Evolutionary conservation across 2,329 filamentous ascomycete genomes (phyloP), one percentile per base, ranked within the genome.

Genomic region (Colletotrichum sp.): DNA sequence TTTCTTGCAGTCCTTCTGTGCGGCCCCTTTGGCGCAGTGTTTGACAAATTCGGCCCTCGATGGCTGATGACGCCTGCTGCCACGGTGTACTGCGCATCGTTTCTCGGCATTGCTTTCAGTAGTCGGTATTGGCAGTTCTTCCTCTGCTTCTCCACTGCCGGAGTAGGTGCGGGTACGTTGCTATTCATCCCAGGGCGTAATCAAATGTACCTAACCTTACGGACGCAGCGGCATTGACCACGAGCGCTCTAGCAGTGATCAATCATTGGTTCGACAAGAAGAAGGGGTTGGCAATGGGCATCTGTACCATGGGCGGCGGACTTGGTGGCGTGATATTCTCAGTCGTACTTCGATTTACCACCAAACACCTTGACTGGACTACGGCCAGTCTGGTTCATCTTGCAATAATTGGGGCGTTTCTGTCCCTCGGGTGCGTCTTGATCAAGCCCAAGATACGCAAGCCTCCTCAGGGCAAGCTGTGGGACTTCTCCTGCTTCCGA

Each of bases 261-360:
- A 78, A 79, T 73, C 81, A 82, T 60, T 82, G 81, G 80, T 81
- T 83, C 71, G 49, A 72, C 16, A 26, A 32, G 4, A 72, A 74
- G 26, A 71, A 78, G 39, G 79, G 74, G 5, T 34, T 82, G 16
- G 80, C 80, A 1, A 79, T 78, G 16, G 82, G 80, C 5, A 77
- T 80, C 57, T 80, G 81, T 63, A 80, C 81, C 24, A 69, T 80
- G 28, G 81, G 82, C 2, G 78, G 80, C 8, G 80, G 81, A 6
- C 67, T 82, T 4, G 81, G 81, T n/a, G 82, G 82, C n/a, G 80
- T 83, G 18, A 77, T 83, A 57, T 81, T 82, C 77, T 81, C 81
- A 3, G 73, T 83, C 8, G 63, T 81, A 12, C 78, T 83, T 34
- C 77, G 81, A 65, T 71, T 57, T 3, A 79, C 82, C 9, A 81